Evolutionary conservation across 75 land plant genomes (phyloP).

Genomic region (Pinus taeda): DNA sequence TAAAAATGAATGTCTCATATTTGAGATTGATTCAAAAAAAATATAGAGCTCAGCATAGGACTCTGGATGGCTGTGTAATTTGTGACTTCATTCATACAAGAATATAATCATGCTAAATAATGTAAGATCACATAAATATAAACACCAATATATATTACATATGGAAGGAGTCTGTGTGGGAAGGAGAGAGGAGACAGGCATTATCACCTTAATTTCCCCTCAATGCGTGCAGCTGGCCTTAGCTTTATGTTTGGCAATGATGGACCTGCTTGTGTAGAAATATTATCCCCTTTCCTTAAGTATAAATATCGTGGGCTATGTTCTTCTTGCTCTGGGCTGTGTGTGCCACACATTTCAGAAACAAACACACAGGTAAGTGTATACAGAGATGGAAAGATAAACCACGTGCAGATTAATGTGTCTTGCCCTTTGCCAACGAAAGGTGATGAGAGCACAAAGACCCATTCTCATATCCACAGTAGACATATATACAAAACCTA

Average conservation of each 20-base stretch:
- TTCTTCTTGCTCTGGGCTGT: conserved; percentile 57
- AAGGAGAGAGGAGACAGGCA: not conserved
- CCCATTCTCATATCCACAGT: not conserved
- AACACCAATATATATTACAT: not conserved
- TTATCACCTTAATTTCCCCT: conserved; percentile 38
- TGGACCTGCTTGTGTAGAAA: conserved; percentile 30
- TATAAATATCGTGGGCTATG: conserved; percentile 22
- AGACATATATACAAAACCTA: not conserved
- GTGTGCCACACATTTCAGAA: conserved; percentile 2
- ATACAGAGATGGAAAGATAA: not conserved
- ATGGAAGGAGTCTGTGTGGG: not conserved
- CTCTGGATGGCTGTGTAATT: not conserved
- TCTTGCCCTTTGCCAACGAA: not conserved
- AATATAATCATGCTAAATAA: not conserved
- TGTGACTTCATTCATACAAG: not conserved
- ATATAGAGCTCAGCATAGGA: not conserved
- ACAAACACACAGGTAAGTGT: not conserved
- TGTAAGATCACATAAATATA: not conserved
- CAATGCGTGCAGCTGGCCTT: conserved; percentile 25
- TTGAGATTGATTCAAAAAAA: not conserved
- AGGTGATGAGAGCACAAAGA: not conserved
- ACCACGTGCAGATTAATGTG: not conserved
- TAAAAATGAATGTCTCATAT: not conserved
- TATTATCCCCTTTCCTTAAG: conserved; percentile 30
- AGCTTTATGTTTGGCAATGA: conserved; percentile 44